Conservation (phyloP, 2,329 filamentous ascomycete genomes). For the Arthrobotrys megalospora region DNA sequence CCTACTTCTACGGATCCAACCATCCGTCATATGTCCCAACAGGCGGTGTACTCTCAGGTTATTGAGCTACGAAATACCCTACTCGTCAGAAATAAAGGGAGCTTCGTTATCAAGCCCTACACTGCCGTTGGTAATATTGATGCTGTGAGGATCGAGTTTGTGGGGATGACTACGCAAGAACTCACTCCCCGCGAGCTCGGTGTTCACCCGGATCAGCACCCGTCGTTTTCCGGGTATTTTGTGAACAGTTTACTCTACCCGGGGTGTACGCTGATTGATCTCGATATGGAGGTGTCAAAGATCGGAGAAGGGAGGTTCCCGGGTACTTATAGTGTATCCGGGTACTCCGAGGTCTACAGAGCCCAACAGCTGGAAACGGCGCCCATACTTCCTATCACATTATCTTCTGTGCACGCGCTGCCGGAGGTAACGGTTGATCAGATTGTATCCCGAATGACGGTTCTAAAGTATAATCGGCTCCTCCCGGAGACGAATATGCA, state of each 20-base stretch:
- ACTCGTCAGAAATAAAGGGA: constrained; percentile 50
- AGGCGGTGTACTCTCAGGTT: constrained; percentile 54
- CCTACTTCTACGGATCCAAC: constrained; percentile 53
- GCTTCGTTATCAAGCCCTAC: constrained; percentile 59
- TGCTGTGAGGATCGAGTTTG: constrained; percentile 53
- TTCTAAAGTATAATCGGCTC: constrained; percentile 52
- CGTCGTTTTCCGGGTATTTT: constrained; percentile 56
- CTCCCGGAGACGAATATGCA: constrained; percentile 59
- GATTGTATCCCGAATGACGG: constrained; percentile 53
- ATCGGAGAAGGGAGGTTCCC: constrained; percentile 55
- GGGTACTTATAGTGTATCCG: constrained; percentile 55
- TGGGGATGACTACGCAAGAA: constrained; percentile 55
- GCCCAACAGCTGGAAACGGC: constrained; percentile 53
- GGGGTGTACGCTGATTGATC: constrained; percentile 52
- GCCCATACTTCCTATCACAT: constrained; percentile 50
- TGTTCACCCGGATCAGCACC: constrained; percentile 55
- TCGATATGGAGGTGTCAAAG: constrained; percentile 58
- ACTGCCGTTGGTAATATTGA: constrained; percentile 55
- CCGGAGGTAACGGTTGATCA: constrained; percentile 53
- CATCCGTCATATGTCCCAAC: constrained; percentile 56
- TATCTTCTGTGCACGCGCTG: constrained; percentile 53
- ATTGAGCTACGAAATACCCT: constrained; percentile 54
- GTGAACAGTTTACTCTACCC: constrained; percentile 55
- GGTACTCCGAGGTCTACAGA: constrained; percentile 55
- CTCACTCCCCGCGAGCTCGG: constrained; percentile 47